These are phyloP conservation scores for Xerocomus amazonicus DNA, from an alignment of 1,284 basidiomycete species.

Conservation along the genomic window DNA sequence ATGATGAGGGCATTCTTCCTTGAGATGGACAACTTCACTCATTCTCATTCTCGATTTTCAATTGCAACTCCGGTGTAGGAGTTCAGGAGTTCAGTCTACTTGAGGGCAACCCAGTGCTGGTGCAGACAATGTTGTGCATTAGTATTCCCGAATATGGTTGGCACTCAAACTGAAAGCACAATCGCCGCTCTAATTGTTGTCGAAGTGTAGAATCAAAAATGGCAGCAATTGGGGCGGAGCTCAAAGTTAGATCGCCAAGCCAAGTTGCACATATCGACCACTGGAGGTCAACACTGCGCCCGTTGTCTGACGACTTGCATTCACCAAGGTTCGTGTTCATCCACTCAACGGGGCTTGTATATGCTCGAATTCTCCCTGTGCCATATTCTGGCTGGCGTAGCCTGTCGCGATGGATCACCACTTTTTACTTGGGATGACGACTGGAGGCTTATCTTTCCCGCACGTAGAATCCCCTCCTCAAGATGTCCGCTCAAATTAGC, in stretches of 20 bases:
- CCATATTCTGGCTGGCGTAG: not conserved
- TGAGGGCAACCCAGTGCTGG: no score
- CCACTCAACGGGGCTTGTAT: not conserved
- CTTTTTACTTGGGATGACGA: slow-evolving; percentile 19
- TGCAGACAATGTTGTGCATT: no score
- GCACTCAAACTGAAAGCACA: no score
- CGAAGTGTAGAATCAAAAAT: not conserved
- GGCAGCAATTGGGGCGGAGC: slow-evolving; percentile 24
- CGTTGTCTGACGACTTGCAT: slow-evolving; percentile 16
- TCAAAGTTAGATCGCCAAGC: slow-evolving; percentile 20
- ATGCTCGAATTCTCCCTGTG: not conserved
- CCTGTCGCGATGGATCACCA: slow-evolving; percentile 20
- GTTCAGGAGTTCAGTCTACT: no score
- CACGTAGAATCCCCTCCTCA: slow-evolving; percentile 24
- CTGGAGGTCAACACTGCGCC: slow-evolving; percentile 18
- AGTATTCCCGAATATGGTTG: no score
- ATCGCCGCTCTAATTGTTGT: no score
- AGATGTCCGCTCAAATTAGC: slow-evolving; percentile 83
- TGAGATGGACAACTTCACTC: no score
- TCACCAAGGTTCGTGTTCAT: slow-evolving; percentile 26
- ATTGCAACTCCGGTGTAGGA: no score
- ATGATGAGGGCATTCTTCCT: no score
- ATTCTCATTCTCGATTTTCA: no score
- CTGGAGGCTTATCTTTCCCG: slow-evolving; percentile 18
- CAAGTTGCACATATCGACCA: slow-evolving; percentile 9